phyloP scores from a whole-genome alignment of 1,139 yeast genomes.

The Pichia sp. region DNA sequence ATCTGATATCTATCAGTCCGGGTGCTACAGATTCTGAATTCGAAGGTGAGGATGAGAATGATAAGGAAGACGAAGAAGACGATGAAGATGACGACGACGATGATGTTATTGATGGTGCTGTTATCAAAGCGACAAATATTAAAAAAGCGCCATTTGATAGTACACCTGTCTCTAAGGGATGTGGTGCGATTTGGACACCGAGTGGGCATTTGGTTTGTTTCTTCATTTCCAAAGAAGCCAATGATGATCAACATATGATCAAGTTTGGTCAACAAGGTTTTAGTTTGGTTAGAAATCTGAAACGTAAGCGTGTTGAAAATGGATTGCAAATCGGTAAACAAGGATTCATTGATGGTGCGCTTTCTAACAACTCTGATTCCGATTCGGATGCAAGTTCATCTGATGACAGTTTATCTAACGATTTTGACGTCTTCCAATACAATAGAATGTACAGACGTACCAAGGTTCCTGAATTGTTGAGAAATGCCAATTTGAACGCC shows the following conservation, averaged over 20 bases:
- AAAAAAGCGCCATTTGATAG: conserved; percentile 51
- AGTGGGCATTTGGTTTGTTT: conserved; percentile 81
- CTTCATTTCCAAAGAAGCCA: conserved; percentile 57
- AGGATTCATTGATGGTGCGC: conserved; percentile 7
- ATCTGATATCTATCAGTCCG: conserved; percentile 2
- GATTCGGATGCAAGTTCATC: conserved; percentile 14
- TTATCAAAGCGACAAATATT: conserved; percentile 14
- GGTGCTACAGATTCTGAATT: conserved; percentile 6
- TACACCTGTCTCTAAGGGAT: conserved; percentile 89
- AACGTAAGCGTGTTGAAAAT: conserved; percentile 28
- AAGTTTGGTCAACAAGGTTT: conserved; percentile 45
- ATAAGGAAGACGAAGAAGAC: conserved; percentile 9
- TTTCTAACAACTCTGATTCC: conserved; percentile 18
- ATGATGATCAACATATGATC: conserved; percentile 37
- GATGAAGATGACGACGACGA: conserved; percentile 5
- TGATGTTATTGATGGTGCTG: background rate
- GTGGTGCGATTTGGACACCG: conserved; percentile 88
- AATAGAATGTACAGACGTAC: conserved; percentile 45
- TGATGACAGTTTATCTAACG: conserved; percentile 48
- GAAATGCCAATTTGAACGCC: conserved; percentile 24
- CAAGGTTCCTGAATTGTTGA: conserved; percentile 45
- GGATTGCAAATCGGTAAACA: conserved; percentile 21
- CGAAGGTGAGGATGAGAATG: conserved; percentile 15
- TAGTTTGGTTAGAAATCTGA: conserved; percentile 34
- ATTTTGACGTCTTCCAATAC: conserved; percentile 48